Evolutionary conservation across 106 monocot genomes (phyloP).

Genomic region (Platanthera guangdongensis): DNA sequence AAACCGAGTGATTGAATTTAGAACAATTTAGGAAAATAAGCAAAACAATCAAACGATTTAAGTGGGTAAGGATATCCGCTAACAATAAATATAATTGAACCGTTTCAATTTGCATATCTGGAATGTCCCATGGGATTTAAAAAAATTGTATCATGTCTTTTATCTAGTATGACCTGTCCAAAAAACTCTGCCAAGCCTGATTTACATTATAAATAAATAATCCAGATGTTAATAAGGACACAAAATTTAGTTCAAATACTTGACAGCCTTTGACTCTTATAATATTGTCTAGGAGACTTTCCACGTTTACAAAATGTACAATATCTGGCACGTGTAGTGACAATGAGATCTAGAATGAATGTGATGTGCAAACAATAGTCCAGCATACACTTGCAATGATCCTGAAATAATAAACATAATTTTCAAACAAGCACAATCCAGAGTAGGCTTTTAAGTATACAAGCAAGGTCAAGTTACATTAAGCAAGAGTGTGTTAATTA

Average conservation of each 20-base stretch:
- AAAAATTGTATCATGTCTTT: neutral
- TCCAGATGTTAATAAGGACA: neutral
- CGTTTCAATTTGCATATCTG: neutral
- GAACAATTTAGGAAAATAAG: neutral
- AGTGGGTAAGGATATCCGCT: neutral
- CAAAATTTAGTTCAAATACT: neutral
- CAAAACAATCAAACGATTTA: neutral
- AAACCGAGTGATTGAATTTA: neutral
- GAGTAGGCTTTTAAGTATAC: too few species aligned
- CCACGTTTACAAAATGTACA: neutral
- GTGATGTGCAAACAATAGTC: too few species aligned
- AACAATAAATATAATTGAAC: neutral
- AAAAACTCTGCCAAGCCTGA: neutral
- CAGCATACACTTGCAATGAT: too few species aligned
- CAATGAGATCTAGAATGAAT: too few species aligned
- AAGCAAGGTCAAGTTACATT: too few species aligned
- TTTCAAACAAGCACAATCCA: too few species aligned
- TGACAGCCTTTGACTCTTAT: neutral
- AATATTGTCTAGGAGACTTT: neutral
- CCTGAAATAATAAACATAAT: too few species aligned
- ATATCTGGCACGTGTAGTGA: neutral
- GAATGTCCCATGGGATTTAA: neutral
- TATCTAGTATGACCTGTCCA: neutral
- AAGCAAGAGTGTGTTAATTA: too few species aligned
- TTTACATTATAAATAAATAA: neutral